phyloP scores from a whole-genome alignment of 2,329 filamentous ascomycete genomes.

The Venturia effusa region DNA sequence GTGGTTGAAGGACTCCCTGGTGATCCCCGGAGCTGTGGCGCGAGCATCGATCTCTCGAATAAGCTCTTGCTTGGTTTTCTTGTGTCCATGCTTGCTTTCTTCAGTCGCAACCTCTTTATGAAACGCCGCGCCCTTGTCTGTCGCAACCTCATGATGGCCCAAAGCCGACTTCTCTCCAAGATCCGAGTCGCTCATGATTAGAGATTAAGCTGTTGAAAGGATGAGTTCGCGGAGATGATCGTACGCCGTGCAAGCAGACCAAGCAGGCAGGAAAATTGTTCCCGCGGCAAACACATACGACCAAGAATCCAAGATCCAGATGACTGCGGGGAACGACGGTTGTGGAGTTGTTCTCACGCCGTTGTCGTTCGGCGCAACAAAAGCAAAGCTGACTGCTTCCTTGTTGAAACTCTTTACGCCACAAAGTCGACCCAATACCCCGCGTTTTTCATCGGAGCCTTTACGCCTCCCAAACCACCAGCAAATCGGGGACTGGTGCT shows the following conservation, averaged over 20 bases:
- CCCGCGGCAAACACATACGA: not conserved
- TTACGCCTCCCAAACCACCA: not conserved
- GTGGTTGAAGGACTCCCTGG: slow-evolving; percentile 23
- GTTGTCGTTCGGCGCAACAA: not conserved
- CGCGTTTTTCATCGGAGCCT: not conserved
- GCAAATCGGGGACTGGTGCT: not conserved
- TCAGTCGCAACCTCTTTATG: not conserved
- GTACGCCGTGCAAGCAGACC: not conserved
- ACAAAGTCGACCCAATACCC: not conserved
- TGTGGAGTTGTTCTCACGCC: not conserved
- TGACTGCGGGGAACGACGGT: not conserved
- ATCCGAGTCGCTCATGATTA: not conserved
- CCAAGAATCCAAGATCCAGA: not conserved
- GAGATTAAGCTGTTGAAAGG: not conserved
- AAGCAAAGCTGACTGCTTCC: not conserved
- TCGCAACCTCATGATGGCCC: not conserved
- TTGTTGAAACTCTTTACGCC: not conserved
- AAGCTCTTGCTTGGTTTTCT: slow-evolving; percentile 13
- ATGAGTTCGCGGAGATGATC: not conserved
- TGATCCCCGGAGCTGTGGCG: slow-evolving; percentile 20
- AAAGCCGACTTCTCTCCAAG: not conserved
- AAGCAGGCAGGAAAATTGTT: not conserved
- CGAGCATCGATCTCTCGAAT: slow-evolving; percentile 19
- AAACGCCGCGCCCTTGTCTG: not conserved
- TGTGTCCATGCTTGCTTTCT: not conserved